A percentile compares a stretch with the other conserved stretches of the same genome.
Evolutionary conservation across 306 rosid genomes (phyloP).

Genomic region (Prosopis cineraria): DNA sequence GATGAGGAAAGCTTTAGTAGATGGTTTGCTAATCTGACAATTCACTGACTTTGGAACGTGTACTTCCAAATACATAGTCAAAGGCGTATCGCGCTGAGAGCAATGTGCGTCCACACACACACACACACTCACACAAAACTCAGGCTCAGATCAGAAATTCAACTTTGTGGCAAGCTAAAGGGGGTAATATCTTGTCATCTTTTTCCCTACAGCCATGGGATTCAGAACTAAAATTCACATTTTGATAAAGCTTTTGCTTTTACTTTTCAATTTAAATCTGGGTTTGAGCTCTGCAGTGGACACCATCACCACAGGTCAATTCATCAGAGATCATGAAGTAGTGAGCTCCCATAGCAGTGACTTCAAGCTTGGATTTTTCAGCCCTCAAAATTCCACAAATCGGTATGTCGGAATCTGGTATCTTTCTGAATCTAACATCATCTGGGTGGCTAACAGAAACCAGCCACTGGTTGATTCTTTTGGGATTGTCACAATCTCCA

Average conservation of each 20-base stretch:
- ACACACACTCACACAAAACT: no score
- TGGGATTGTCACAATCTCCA: conserved; percentile 16
- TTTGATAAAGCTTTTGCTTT: background rate
- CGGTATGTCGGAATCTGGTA: conserved; percentile 42
- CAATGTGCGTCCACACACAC: no score
- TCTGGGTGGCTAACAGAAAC: conserved; percentile 18
- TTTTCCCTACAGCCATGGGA: no score
- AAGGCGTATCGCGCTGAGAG: no score
- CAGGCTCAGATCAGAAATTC: no score
- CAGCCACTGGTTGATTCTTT: conserved; percentile 20
- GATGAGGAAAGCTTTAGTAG: no score
- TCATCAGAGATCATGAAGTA: conserved; percentile 1
- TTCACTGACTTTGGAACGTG: no score
- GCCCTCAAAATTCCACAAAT: conserved; percentile 1
- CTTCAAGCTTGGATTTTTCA: conserved; percentile 43
- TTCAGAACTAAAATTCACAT: background rate
- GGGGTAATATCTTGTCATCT: no score
- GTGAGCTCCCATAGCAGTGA: background rate
- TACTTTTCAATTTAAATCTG: background rate
- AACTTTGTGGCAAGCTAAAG: no score
- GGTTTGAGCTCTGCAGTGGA: background rate
- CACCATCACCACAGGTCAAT: background rate
- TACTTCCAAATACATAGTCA: no score
- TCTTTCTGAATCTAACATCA: background rate
- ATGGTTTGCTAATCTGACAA: no score